Evolutionary conservation across 176 grass and related monocot genomes (phyloP).

Genomic region (Saccharum spontaneum): DNA sequence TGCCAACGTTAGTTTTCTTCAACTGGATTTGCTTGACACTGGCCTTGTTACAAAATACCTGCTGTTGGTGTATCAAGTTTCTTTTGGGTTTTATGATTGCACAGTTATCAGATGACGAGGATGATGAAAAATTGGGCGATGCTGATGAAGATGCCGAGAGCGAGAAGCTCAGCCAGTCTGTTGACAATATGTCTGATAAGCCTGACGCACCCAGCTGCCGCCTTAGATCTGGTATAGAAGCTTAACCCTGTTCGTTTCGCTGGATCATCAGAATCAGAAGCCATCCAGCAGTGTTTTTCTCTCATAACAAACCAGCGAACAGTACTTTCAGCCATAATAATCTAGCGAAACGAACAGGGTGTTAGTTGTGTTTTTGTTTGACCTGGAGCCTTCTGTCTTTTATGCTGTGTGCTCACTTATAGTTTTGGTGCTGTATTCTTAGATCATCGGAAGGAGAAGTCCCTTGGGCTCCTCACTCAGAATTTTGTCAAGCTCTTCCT

Average conservation of each 20-base stretch:
- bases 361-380: background rate
- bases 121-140: conserved; percentile 56
- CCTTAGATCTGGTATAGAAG: conserved; percentile 58
- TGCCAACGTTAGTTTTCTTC: conserved; percentile 38
- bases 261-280: too few species aligned
- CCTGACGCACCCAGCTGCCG: conserved; percentile 20
- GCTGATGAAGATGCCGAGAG: conserved; percentile 47
- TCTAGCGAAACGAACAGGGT: too few species aligned
- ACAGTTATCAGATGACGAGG: conserved; percentile 67
- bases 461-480: conserved; percentile 77
- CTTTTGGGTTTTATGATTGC: conserved; percentile 4
- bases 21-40: background rate
- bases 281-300: too few species aligned
- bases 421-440: conserved; percentile 6
- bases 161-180: conserved; percentile 44
- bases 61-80: background rate
- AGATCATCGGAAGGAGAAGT: conserved; percentile 88
- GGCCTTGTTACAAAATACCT: background rate
- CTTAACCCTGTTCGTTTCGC: too few species aligned
- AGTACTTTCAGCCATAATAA: too few species aligned
- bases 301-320: too few species aligned
- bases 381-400: background rate
- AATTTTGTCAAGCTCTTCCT: conserved; percentile 97
- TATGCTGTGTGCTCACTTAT: background rate
- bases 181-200: conserved; percentile 40